Percentiles rank a stretch among this genome's conserved stretches.
These are phyloP conservation scores for Quercus mongolica DNA, from an alignment of 306 rosid genomes.

Conservation along the genomic window DNA sequence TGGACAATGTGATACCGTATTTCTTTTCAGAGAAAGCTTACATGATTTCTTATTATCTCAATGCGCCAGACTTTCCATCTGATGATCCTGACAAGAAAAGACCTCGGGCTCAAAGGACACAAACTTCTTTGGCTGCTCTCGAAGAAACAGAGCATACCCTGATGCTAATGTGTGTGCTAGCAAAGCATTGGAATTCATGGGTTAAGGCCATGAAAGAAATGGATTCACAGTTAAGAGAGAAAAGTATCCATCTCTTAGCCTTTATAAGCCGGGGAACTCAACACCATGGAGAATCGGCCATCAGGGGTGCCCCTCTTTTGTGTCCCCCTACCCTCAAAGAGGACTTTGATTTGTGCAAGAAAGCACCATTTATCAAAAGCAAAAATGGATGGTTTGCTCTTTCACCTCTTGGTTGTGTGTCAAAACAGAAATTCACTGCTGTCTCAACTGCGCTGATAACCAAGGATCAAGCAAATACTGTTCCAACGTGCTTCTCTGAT, in stretches of 20 bases:
- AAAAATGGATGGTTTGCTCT: constrained; percentile 89
- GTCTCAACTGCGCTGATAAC: constrained; percentile 41
- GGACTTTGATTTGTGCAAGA: constrained; percentile 63
- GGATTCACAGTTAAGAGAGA: constrained; percentile 79
- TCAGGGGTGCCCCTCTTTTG: constrained; percentile 48
- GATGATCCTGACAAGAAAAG: constrained; percentile 81
- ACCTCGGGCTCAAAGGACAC: constrained; percentile 58
- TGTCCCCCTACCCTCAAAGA: constrained; percentile 79
- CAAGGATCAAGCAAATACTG: constrained; percentile 44
- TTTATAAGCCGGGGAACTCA: constrained; percentile 79
- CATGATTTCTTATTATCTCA: constrained; percentile 64
- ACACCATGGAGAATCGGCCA: constrained; percentile 53
- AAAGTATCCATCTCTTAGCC: constrained; percentile 91
- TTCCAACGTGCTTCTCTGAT: constrained; percentile 65
- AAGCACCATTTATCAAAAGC: constrained; percentile 68
- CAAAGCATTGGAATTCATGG: constrained; percentile 83
- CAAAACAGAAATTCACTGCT: constrained; percentile 52
- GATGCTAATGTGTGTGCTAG: constrained; percentile 80
- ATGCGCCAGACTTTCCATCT: constrained; percentile 69
- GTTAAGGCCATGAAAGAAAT: constrained; percentile 62
- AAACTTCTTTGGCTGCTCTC: constrained; percentile 57
- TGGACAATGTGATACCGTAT: constrained; percentile 73
- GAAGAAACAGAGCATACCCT: constrained; percentile 83
- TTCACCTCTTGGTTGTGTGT: constrained; percentile 60
- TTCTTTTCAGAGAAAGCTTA: constrained; percentile 71